Conservation (phyloP, 306 rosid species). For the Acacia acuminata region DNA sequence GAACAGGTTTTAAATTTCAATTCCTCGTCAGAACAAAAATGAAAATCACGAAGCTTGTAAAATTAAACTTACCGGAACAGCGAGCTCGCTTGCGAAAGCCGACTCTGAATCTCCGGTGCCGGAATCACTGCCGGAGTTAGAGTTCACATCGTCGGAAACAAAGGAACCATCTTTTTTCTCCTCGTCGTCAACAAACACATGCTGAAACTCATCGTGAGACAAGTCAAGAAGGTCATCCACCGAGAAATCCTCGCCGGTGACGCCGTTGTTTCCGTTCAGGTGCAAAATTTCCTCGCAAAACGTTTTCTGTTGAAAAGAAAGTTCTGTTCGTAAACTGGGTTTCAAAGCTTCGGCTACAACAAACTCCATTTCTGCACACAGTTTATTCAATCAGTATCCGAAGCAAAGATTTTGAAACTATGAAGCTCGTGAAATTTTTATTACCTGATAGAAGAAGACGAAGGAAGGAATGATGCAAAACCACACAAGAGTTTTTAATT, state of each 20-base stretch:
- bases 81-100: constrained; percentile 52
- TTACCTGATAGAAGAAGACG: constrained; percentile 34
- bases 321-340: constrained; percentile 62
- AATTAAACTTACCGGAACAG: constrained; percentile 60
- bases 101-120: constrained; percentile 53
- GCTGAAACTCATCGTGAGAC: constrained; percentile 61
- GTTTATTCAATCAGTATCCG: background rate
- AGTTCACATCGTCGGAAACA: constrained; percentile 36
- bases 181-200: constrained; percentile 40
- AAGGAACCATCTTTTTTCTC: constrained; percentile 44
- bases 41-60: background rate
- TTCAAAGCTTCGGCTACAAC: constrained; percentile 65
- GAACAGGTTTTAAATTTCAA: background rate
- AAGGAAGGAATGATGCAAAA: constrained; percentile 31
- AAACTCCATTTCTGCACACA: constrained; percentile 65
- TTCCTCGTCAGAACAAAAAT: background rate
- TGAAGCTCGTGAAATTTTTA: constrained; percentile 15
- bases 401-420: background rate
- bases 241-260: constrained; percentile 67
- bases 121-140: constrained; percentile 40
- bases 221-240: constrained; percentile 81
- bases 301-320: constrained; percentile 38
- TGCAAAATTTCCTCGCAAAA: constrained; percentile 45
- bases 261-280: constrained; percentile 45
- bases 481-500: constrained; percentile 19